These are phyloP conservation scores for Crucihimalaya himalaica DNA, from an alignment of 345 rosid species.

Conservation along the genomic window DNA sequence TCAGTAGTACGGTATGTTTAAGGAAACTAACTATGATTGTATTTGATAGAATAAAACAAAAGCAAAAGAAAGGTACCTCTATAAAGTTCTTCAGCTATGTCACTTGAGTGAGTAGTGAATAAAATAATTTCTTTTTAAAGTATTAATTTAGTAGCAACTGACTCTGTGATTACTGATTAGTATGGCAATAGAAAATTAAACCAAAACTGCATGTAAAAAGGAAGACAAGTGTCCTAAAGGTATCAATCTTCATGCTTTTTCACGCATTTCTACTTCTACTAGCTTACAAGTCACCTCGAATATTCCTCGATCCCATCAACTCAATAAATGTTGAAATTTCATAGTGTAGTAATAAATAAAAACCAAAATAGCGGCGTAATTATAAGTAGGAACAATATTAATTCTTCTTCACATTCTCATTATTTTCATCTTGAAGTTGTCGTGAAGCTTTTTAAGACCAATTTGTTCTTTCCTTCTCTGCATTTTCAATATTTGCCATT, in stretches of 20 bases:
- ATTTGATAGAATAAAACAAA: neutral
- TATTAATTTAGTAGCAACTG: neutral
- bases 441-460: neutral
- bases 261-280: neutral
- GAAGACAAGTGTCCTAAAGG: constrained; percentile 26
- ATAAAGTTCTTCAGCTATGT: neutral
- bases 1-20: neutral
- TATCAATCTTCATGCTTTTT: constrained; percentile 14
- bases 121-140: neutral
- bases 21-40: neutral
- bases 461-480: neutral
- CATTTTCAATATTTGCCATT: neutral
- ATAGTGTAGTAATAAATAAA: neutral
- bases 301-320: constrained; percentile 15
- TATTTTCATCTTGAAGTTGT: neutral
- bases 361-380: neutral
- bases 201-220: constrained; percentile 21
- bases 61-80: neutral
- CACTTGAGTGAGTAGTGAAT: neutral
- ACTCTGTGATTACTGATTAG: neutral
- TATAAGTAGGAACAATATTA: neutral
- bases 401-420: constrained; percentile 1
- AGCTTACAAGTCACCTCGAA: constrained; percentile 8
- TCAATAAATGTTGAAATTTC: neutral
- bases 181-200: neutral